Evolutionary conservation across 345 rosid genomes (phyloP), one percentile per base, ranked within the genome.

Genomic region (Turritis glabra): DNA sequence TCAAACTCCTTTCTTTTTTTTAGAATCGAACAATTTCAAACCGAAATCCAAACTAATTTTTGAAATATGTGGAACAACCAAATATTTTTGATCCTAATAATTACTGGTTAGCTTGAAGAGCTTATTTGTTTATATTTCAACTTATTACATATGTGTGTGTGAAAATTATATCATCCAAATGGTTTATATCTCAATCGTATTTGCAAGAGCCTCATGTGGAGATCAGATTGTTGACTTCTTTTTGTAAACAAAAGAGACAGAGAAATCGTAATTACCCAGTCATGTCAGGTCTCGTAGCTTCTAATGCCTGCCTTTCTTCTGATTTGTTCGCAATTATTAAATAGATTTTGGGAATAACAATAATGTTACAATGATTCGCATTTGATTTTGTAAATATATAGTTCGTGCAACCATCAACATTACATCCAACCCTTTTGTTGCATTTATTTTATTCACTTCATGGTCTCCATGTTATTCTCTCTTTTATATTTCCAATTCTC

Each of bases 321-420:
- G 27, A 60, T 61, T 23, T 25, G 58, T 22, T 64, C 12, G 9
- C 13, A 67, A 37, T 60, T 67, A 21, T 29, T 11, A 32, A 68
- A 52, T 30, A 53, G 64, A 41, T 69, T 52, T 30, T 60, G 74
- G 27, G 50, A 53, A 62, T 69, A 62, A 44, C n/a, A 65, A 22
- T 53, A 6, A 19, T 58, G n/a, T n/a, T n/a, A n/a, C n/a, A 52
- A 55, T 70, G 37, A 70, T 63, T 55, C 33, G 55, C n/a, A 64
- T 27, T 77, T 29, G n/a, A 29, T 54, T 18, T 18, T 2, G 3
- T 4, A 30, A 40, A 5, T 54, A 21, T 27, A 17, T 69, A 69
- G 76, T 77, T 70, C 80, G 80, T 77, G 80, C 80, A 5, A 47
- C 72, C 80, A 77, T 70, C 76, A 77, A 77, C 80, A 64, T 33